phyloP scores from a whole-genome alignment of 495 filamentous ascomycete species.

The Tuber magnatum region DNA sequence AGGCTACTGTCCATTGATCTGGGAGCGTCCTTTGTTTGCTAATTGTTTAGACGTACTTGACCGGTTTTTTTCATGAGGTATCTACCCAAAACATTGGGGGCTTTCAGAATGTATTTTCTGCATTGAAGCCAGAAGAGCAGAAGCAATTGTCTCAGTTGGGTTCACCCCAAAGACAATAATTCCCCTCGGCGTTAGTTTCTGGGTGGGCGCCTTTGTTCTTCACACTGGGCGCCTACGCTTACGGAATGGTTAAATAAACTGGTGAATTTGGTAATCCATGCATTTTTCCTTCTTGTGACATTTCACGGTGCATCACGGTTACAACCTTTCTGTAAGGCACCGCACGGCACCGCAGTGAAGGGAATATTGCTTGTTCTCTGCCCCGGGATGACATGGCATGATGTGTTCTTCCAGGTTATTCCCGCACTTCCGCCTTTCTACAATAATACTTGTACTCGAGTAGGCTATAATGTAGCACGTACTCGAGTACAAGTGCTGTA shows the following conservation, averaged over 20 bases:
- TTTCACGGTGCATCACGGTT: not conserved
- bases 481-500: too few relatives aligned
- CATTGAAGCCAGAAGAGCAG: slow-evolving; percentile 66
- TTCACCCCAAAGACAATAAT: slow-evolving; percentile 15
- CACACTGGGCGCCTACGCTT: not conserved
- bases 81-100: slow-evolving; percentile 58
- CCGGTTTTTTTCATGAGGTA: slow-evolving; percentile 70
- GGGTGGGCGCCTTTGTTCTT: not conserved
- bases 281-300: slow-evolving; percentile 18
- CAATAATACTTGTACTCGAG: not conserved
- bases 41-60: slow-evolving; percentile 58
- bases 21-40: slow-evolving; percentile 1
- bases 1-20: slow-evolving; percentile 10
- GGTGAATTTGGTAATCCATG: slow-evolving; percentile 5
- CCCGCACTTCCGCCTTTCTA: not conserved
- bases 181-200: not conserved
- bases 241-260: not conserved
- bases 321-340: not conserved
- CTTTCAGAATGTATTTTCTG: slow-evolving; percentile 66
- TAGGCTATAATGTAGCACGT: not conserved
- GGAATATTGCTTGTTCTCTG: not conserved
- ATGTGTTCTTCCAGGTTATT: not conserved
- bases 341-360: not conserved
- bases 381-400: not conserved
- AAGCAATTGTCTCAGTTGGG: slow-evolving; percentile 30